Percentiles rank a stretch among this genome's conserved stretches.
Conservation (phyloP, 805 yeast genomes). For the Tetrapisispora pingtungensis region DNA sequence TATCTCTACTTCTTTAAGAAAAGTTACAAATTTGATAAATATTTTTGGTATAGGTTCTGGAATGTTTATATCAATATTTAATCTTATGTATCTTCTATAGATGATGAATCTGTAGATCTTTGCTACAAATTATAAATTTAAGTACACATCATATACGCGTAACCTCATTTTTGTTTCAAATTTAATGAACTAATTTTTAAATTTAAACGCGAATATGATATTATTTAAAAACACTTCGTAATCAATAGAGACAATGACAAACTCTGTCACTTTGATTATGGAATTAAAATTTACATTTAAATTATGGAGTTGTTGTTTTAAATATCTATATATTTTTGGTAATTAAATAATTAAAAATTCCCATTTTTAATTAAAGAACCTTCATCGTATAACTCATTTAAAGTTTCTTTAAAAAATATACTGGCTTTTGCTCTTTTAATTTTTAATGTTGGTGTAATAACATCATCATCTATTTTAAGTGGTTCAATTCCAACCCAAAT, state of each 20-base stretch:
- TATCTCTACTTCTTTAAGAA: no score
- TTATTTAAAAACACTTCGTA: no score
- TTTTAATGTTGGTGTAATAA: slow-evolving; percentile 59
- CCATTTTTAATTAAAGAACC: slow-evolving; percentile 32
- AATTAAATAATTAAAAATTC: slow-evolving; percentile 6
- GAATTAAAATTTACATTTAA: no score
- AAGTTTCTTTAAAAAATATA: slow-evolving; percentile 32
- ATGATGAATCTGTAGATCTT: not conserved
- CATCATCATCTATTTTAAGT: slow-evolving; percentile 48
- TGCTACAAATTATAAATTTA: no score
- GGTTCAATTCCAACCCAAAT: slow-evolving; percentile 46
- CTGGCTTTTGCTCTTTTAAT: slow-evolving; percentile 43
- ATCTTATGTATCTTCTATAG: no score
- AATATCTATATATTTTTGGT: not conserved
- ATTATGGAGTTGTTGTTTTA: not conserved
- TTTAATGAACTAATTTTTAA: not conserved
- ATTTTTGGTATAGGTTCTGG: no score
- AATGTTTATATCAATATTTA: no score
- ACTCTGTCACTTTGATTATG: no score
- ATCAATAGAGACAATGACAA: no score
- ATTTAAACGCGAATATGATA: not conserved
- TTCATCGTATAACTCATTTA: slow-evolving; percentile 39
- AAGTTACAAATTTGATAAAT: no score
- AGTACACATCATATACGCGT: not conserved
- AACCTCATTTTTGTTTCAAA: not conserved